phyloP scores from a whole-genome alignment of 179 eudicot genomes.

The Nepenthes alata region DNA sequence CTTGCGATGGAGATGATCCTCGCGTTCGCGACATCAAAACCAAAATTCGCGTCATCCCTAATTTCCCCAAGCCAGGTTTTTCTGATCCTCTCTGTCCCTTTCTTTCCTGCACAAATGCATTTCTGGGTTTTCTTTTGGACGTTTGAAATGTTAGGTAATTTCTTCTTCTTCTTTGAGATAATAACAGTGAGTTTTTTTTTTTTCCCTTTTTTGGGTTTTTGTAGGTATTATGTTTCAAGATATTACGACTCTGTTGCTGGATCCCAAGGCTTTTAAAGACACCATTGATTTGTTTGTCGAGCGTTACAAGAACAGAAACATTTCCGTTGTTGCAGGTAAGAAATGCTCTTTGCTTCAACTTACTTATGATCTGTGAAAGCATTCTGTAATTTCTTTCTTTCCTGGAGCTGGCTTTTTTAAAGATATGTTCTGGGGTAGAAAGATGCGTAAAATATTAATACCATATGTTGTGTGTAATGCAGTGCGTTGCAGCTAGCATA shows the following conservation, averaged over 20 bases:
- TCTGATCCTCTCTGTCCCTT: not conserved
- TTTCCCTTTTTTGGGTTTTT: not conserved
- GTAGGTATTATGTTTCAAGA: constrained; percentile 63
- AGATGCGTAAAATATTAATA: too few species aligned
- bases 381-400: too few species aligned
- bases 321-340: constrained; percentile 52
- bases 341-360: too few species aligned
- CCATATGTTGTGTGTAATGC: too few species aligned
- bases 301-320: constrained; percentile 40
- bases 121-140: not conserved
- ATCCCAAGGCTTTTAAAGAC: constrained; percentile 51
- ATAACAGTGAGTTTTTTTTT: too few species aligned
- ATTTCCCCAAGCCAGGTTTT: constrained; percentile 54
- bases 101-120: not conserved
- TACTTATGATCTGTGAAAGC: too few species aligned
- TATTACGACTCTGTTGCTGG: constrained; percentile 43
- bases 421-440: too few species aligned
- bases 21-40: constrained; percentile 39
- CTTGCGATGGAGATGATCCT: constrained; percentile 32
- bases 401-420: too few species aligned
- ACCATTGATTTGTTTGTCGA: constrained; percentile 55
- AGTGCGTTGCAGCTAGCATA: too few species aligned
- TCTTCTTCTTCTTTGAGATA: not conserved
- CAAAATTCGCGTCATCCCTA: constrained; percentile 41
- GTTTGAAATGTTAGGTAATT: not conserved